Evolutionary conservation across 2,329 filamentous ascomycete species (phyloP), one percentile per base, ranked within the genome.

Genomic region (Sarocladium kiliense): DNA sequence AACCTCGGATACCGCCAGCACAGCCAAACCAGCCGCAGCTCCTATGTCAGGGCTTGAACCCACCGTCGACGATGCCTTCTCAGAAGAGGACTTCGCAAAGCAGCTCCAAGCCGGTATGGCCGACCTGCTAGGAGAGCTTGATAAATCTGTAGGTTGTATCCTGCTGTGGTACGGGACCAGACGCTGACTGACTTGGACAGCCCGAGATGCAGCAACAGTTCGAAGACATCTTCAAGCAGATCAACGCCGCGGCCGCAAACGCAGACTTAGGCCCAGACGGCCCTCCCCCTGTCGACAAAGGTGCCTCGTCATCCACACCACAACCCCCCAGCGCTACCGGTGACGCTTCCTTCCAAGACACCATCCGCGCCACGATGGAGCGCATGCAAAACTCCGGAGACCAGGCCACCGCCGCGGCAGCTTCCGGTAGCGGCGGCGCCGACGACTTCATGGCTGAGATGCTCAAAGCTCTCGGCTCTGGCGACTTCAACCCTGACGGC

Each of bases 31-130:
- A 23, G 60, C 62, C 47, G 59, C 61, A 44, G 61, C 65, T 30
- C 55, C 66, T 10, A 54, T 62, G 10, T 59, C 64, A 21, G 58
- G 57, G 6, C 57, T 54, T 16, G 19, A 64, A 26, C 61, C 57
- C 55, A 57, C 56, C 59, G 55, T 58, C 39, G 64, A 71, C 27
- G 76, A 80, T 54, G 72, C 71, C 25, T 67, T 84, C 25, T 79
- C 78, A n/a, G 88, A 91, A 62, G 86, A 88, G 57, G 89, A 90
- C 11, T 93, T 97, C 65, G 83, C 89, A 53, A 87, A 88, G 65
- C 86, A 96, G 68, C 75, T 97, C n/a, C 89, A 96, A 69, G 86
- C 86, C 10, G 89, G 91, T 55, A 96, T 97, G 91, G 88, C 89
- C 21, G 86, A 87, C 60, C 74, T 97, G 54, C 81, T 97, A 61